Percentiles rank a stretch among this genome's conserved stretches.
phyloP scores from a whole-genome alignment of 75 land plant species.

The Isoetes taiwanensis region DNA sequence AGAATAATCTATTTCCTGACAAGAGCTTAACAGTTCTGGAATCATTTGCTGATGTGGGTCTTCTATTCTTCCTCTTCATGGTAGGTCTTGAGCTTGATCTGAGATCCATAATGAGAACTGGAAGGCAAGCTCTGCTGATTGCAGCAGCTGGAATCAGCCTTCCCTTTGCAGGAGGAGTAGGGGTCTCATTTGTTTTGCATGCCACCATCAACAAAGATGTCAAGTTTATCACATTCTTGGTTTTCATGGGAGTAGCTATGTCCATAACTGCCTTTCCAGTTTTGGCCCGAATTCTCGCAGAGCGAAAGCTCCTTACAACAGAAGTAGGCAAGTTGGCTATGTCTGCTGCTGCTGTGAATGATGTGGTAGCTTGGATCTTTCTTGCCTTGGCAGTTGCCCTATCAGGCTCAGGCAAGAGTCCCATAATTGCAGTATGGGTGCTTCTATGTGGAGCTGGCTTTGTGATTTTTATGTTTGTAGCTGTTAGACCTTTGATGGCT shows the following conservation, averaged over 20 bases:
- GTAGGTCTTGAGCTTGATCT: constrained; percentile 53
- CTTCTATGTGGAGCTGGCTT: neutral
- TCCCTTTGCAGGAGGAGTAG: neutral
- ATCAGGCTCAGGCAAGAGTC: neutral
- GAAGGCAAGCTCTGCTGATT: constrained; percentile 2
- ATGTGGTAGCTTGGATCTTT: constrained; percentile 4
- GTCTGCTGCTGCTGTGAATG: constrained; percentile 5
- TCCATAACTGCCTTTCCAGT: constrained; percentile 3
- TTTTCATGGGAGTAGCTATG: constrained; percentile 6
- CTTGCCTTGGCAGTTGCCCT: neutral
- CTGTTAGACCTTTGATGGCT: neutral
- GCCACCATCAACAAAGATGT: neutral
- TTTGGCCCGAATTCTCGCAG: too few species aligned
- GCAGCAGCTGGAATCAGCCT: neutral
- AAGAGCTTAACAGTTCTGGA: constrained; percentile 40
- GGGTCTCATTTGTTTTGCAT: constrained; percentile 1
- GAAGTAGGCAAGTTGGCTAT: neutral
- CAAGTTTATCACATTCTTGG: neutral
- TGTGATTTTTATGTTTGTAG: neutral
- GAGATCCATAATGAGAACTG: constrained; percentile 18
- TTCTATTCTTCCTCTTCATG: constrained; percentile 44
- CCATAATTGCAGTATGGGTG: neutral
- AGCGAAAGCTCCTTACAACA: neutral
- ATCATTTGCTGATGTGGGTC: constrained; percentile 36
- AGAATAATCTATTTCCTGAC: constrained; percentile 22